Evolutionary conservation across 495 filamentous ascomycete genomes (phyloP).

Genomic region (Penicillium salamii): DNA sequence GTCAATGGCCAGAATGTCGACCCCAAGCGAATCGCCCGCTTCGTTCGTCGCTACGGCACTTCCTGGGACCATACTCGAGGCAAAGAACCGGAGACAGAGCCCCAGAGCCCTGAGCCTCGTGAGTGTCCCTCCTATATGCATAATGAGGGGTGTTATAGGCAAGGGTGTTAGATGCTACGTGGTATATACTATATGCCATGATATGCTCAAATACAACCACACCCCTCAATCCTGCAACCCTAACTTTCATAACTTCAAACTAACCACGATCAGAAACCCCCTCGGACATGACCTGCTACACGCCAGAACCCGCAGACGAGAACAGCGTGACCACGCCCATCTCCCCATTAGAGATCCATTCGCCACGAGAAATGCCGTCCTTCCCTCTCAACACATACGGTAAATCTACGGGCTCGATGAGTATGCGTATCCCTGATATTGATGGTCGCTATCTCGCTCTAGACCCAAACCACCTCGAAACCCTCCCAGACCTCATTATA

Average conservation of each 20-base stretch:
- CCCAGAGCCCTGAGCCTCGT: constrained; percentile 37
- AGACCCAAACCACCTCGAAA: constrained; percentile 24
- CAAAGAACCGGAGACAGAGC: constrained; percentile 16
- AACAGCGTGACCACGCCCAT: constrained; percentile 24
- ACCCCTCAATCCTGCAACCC: no score
- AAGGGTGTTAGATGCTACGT: background rate
- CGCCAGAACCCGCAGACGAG: constrained; percentile 35
- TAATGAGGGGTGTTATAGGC: background rate
- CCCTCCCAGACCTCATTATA: constrained; percentile 25
- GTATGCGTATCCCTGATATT: constrained; percentile 6
- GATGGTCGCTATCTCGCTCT: constrained; percentile 1
- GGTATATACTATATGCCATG: background rate
- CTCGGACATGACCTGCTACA: constrained; percentile 44
- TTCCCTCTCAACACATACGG: constrained; percentile 20
- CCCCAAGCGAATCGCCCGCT: constrained; percentile 37
- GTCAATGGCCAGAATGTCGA: constrained; percentile 38
- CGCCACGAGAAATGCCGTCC: constrained; percentile 27
- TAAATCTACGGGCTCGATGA: constrained; percentile 10
- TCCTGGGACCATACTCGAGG: constrained; percentile 24
- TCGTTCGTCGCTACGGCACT: constrained; percentile 34
- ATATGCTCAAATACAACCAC: no score
- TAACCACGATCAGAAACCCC: constrained; percentile 28
- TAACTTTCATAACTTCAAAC: no score
- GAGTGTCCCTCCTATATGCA: constrained; percentile 6
- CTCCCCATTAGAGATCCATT: constrained; percentile 32